Evolutionary conservation across 495 filamentous ascomycete genomes (phyloP).

Genomic region (Penicillium verhagenii): DNA sequence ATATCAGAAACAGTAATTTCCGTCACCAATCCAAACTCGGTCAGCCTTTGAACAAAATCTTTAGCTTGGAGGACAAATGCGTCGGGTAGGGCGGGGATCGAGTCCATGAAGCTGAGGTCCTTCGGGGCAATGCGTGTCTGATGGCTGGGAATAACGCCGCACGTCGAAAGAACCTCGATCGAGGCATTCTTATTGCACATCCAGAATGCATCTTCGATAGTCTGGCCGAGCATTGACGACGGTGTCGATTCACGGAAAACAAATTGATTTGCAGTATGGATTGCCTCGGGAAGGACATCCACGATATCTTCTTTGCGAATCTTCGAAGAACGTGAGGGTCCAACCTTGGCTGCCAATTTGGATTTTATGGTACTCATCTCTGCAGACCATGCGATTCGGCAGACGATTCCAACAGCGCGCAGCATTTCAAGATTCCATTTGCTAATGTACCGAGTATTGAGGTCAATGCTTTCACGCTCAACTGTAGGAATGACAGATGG

Average conservation of each 20-base stretch:
- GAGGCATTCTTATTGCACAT: conserved; percentile 74
- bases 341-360: conserved; percentile 30
- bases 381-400: conserved; percentile 78
- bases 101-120: conserved; percentile 83
- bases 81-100: conserved; percentile 83
- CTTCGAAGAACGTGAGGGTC: conserved; percentile 51
- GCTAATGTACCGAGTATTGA: conserved; percentile 90
- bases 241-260: conserved; percentile 87
- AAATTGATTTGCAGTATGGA: conserved; percentile 71
- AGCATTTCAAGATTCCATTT: conserved; percentile 98
- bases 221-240: conserved; percentile 70
- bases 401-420: conserved; percentile 83
- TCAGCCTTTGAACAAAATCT: conserved; percentile 73
- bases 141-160: conserved; percentile 75
- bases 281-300: conserved; percentile 70
- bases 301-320: conserved; percentile 60
- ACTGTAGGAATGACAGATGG: conserved; percentile 97
- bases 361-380: conserved; percentile 76
- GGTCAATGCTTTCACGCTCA: conserved; percentile 94
- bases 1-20: conserved; percentile 87
- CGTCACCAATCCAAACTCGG: conserved; percentile 74
- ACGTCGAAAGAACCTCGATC: conserved; percentile 84
- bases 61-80: conserved; percentile 61
- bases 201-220: conserved; percentile 94
- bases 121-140: conserved; percentile 77